These are phyloP conservation scores for Myochromella boudieri DNA, from an alignment of 768 basidiomycete genomes.

Conservation along the genomic window DNA sequence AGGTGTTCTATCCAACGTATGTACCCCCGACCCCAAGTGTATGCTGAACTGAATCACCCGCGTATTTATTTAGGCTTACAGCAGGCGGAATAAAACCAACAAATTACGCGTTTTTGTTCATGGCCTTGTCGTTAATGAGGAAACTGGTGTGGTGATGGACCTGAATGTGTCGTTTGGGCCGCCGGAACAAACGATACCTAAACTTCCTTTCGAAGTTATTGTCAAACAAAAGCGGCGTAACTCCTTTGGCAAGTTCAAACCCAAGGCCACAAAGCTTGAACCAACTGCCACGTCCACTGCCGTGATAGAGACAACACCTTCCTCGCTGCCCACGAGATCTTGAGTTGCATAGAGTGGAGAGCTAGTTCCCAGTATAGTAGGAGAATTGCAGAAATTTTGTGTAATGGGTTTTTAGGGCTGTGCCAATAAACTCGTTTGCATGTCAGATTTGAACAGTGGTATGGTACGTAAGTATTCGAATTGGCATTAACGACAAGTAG, in stretches of 20 bases:
- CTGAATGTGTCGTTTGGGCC: constrained; percentile 44
- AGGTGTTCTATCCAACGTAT: constrained; percentile 33
- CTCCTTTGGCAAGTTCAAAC: constrained; percentile 14
- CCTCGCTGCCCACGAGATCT: background rate
- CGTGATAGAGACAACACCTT: background rate
- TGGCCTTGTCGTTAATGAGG: constrained; percentile 58
- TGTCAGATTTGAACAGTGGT: too few relatives aligned
- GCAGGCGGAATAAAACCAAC: constrained; percentile 14
- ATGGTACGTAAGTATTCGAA: too few relatives aligned
- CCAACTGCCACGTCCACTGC: constrained; percentile 8
- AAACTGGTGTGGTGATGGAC: constrained; percentile 47
- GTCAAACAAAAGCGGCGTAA: constrained; percentile 25
- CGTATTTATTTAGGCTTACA: constrained; percentile 6
- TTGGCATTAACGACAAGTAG: too few relatives aligned
- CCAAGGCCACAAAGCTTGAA: constrained; percentile 16
- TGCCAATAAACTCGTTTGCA: too few relatives aligned
- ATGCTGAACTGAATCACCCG: too few relatives aligned
- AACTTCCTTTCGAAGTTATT: constrained; percentile 31
- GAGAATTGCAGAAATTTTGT: too few relatives aligned
- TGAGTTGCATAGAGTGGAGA: background rate
- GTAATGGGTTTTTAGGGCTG: too few relatives aligned
- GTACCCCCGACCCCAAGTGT: too few relatives aligned
- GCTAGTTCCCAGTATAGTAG: background rate
- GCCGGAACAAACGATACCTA: constrained; percentile 32
- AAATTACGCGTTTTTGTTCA: constrained; percentile 45